Conservation (phyloP, 2,329 filamentous ascomycete genomes). For the Hypoxylon sp. region DNA sequence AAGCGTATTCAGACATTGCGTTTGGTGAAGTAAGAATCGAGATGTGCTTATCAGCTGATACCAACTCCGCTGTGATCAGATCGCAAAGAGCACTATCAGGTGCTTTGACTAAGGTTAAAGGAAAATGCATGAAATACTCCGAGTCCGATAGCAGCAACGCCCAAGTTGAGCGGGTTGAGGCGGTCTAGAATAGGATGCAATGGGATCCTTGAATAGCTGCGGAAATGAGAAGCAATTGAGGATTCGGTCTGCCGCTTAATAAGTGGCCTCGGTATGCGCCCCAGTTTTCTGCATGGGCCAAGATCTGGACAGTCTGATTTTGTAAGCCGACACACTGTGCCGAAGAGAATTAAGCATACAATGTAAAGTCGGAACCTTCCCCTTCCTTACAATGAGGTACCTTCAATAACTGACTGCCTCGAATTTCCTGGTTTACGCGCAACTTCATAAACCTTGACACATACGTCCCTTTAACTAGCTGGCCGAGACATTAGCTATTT, state of each 20-base stretch:
- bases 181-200: background rate
- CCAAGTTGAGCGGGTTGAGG: background rate
- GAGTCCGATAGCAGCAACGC: background rate
- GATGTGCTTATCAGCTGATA: background rate
- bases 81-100: background rate
- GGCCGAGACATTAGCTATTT: too few relatives aligned
- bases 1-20: background rate
- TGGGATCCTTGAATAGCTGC: constrained; percentile 4
- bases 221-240: constrained; percentile 6
- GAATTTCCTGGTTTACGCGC: too few relatives aligned
- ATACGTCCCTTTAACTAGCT: background rate
- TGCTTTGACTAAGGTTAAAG: background rate
- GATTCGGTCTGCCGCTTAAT: constrained; percentile 4
- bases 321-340: background rate
- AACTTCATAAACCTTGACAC: too few relatives aligned
- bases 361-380: background rate
- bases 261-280: background rate
- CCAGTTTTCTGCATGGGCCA: background rate
- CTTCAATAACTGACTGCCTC: too few relatives aligned
- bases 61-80: background rate
- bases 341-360: background rate
- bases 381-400: background rate
- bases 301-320: background rate
- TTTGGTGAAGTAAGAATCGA: background rate
- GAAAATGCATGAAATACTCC: background rate